Percentiles rank a stretch among this genome's conserved stretches.
These are phyloP conservation scores for Paradendryphiella salina DNA, from an alignment of 2,329 filamentous ascomycete species.

Conservation along the genomic window DNA sequence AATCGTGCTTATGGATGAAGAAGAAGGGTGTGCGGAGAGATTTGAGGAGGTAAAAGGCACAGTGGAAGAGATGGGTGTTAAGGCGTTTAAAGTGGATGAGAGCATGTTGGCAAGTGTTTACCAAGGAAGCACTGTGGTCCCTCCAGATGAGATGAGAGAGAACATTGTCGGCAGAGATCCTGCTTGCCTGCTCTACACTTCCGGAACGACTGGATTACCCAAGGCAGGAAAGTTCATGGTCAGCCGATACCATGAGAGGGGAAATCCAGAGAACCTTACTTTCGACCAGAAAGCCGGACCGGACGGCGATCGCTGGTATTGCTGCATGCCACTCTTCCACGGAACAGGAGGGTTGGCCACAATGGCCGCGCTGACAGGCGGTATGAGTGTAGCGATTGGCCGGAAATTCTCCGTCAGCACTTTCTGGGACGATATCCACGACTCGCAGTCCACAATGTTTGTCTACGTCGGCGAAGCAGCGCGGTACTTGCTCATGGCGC, in stretches of 20 bases:
- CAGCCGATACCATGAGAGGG: slow-evolving; percentile 37
- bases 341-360: slow-evolving; percentile 67
- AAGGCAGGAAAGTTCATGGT: slow-evolving; percentile 53
- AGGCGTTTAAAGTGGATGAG: slow-evolving; percentile 21
- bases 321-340: slow-evolving; percentile 76
- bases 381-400: slow-evolving; percentile 61
- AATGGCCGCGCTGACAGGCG: slow-evolving; percentile 52
- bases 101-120: slow-evolving; percentile 27
- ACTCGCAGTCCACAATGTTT: slow-evolving; percentile 68
- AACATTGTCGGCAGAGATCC: slow-evolving; percentile 58
- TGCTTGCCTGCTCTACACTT: slow-evolving; percentile 69
- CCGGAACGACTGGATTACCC: slow-evolving; percentile 73
- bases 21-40: slow-evolving; percentile 36
- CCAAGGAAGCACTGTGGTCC: slow-evolving; percentile 39
- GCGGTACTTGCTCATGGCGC: slow-evolving; percentile 70
- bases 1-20: slow-evolving; percentile 62
- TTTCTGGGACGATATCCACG: slow-evolving; percentile 73
- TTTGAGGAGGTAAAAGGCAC: slow-evolving; percentile 21
- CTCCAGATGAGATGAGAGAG: slow-evolving; percentile 59
- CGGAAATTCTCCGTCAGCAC: slow-evolving; percentile 66
- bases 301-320: slow-evolving; percentile 66
- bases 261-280: slow-evolving; percentile 39
- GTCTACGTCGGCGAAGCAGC: slow-evolving; percentile 78
- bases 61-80: slow-evolving; percentile 29
- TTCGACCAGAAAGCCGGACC: slow-evolving; percentile 45